These are phyloP conservation scores for Knufia fluminis DNA, from an alignment of 2,329 filamentous ascomycete genomes.

Conservation along the genomic window DNA sequence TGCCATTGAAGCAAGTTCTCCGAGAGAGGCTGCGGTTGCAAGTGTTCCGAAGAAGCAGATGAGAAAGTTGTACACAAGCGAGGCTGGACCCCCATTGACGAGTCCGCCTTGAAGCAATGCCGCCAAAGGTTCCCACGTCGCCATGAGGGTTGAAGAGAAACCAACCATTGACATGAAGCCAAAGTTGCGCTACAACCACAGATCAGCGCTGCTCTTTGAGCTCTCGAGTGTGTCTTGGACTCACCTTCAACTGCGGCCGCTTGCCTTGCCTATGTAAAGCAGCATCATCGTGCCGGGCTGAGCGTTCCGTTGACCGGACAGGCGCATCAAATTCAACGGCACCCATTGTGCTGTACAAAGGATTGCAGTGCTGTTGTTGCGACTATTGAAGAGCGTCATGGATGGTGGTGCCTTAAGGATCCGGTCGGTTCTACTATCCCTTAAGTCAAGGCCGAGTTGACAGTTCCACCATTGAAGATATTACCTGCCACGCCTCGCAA, in stretches of 20 bases:
- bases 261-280: constrained; percentile 10
- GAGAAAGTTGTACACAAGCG: constrained; percentile 16
- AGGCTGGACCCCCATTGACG: constrained; percentile 19
- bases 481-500: too few species aligned
- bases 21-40: constrained; percentile 31
- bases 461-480: too few species aligned
- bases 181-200: constrained; percentile 31
- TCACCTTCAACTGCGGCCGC: constrained; percentile 11
- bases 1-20: constrained; percentile 33
- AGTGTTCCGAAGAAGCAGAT: constrained; percentile 26
- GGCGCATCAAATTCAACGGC: not conserved
- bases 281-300: constrained; percentile 1
- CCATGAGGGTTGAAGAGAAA: constrained; percentile 33
- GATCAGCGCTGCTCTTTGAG: too few species aligned
- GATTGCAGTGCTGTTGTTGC: too few species aligned
- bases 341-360: too few species aligned
- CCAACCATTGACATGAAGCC: constrained; percentile 35
- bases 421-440: too few species aligned
- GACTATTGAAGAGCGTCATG: too few species aligned
- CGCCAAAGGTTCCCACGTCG: constrained; percentile 20
- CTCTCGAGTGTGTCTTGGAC: too few species aligned
- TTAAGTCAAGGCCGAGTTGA: too few species aligned
- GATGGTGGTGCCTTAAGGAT: not conserved
- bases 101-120: constrained; percentile 18
- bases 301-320: not conserved